phyloP scores from a whole-genome alignment of 1,284 basidiomycete species.

The Puccinia triticina region DNA sequence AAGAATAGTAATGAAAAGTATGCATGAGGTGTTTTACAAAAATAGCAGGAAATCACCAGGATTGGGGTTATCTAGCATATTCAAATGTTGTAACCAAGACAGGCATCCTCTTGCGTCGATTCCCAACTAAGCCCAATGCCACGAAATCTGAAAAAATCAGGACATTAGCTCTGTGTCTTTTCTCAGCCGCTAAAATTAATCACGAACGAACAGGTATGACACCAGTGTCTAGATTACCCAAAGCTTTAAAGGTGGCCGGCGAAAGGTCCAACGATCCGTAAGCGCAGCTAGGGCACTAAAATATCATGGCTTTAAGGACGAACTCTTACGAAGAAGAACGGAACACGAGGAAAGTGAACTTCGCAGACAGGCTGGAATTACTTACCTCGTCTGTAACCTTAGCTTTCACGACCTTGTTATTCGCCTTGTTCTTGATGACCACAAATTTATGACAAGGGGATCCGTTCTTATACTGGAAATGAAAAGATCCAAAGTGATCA shows the following conservation, averaged over 20 bases:
- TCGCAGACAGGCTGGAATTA: neutral
- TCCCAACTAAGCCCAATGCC: constrained; percentile 14
- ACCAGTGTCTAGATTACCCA: constrained; percentile 46
- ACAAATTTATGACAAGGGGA: constrained; percentile 38
- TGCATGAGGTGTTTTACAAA: neutral
- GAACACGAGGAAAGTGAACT: neutral
- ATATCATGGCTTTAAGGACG: neutral
- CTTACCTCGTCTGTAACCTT: constrained; percentile 48
- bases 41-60: constrained; percentile 27
- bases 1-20: neutral
- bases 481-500: neutral
- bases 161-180: neutral
- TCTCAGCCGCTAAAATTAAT: too few relatives aligned
- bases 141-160: constrained; percentile 24
- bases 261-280: constrained; percentile 48
- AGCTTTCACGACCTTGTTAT: constrained; percentile 36
- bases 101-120: neutral
- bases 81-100: neutral
- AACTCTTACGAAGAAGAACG: neutral
- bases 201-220: constrained; percentile 38
- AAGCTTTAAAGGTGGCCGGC: constrained; percentile 35
- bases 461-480: constrained; percentile 28
- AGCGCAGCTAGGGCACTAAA: constrained; percentile 43
- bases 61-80: neutral
- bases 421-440: constrained; percentile 41